Evolutionary conservation across 176 grass and related monocot genomes (phyloP), one percentile per base, ranked within the genome.

Genomic region (Elaeis guineensis): DNA sequence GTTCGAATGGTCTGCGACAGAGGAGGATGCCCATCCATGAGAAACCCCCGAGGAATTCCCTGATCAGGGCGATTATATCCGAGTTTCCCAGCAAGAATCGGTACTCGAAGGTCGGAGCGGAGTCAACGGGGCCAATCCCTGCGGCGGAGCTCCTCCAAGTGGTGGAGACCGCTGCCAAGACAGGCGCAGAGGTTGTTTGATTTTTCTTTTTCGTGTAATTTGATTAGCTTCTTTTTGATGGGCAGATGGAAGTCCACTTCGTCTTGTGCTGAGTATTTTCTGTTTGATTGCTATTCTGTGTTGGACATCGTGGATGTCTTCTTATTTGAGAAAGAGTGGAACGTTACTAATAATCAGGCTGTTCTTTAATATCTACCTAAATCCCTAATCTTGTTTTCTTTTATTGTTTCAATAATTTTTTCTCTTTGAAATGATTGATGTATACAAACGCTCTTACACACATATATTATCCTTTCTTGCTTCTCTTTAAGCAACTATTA

Each of bases 61-160:
- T 14, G 19, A 44, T 28, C 51, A 25, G 50, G 49, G 70, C 59
- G 50, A 49, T 55, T 8, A 5, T 72, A 3, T 63, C 58, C 19
- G 70, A 55, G 21, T 72, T 24, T 25, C 54, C 49, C 61, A 62
- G 49, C 69, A 75, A 70, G 49, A 82, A 49, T 28, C 49, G 35
- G 29, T 82, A 66, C 78, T 78, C 87, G 9, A 97, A 85, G 76
- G 65, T 97, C 26, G 87, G 77, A 32, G 87, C 87, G 16, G 78
- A 69, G 24, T 88, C 87, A n/a, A 97, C 84, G 8, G 93, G 93
- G 30, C 84, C 84, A 51, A 85, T 91, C 56, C 84, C 87, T 51
- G 84, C 84, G 23, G 67, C 70, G 18, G 78, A 91, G 24, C 78
- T 97, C 4, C 87, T 91, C 16, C 49, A 65, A 69, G 81, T 97